phyloP scores from a whole-genome alignment of 805 yeast species.

The fission yeast (Schizosaccharomyces pombe) region DNA sequence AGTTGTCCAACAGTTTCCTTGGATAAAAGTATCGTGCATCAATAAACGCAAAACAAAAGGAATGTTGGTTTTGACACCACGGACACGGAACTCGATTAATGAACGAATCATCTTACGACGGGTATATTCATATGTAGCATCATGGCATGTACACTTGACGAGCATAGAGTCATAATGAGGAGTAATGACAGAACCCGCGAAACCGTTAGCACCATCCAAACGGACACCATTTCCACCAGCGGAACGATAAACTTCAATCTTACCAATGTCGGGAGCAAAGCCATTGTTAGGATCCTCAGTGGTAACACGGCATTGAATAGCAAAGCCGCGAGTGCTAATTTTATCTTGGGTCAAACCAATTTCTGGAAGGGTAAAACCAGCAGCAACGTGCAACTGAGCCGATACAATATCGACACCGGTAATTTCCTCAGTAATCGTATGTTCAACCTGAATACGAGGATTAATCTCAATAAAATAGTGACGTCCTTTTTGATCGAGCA shows the following conservation, averaged over 20 bases:
- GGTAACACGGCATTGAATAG: conserved; percentile 96
- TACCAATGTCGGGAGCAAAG: conserved; percentile 97
- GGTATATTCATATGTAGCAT: conserved; percentile 86
- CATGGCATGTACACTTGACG: conserved; percentile 94
- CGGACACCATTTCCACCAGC: conserved; percentile 99
- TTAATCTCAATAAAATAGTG: conserved; percentile 95
- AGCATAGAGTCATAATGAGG: conserved; percentile 97
- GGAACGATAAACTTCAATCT: conserved; percentile 89
- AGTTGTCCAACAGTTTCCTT: conserved; percentile 90
- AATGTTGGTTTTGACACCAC: conserved; percentile 97
- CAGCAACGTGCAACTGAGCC: conserved; percentile 96
- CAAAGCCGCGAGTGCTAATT: conserved; percentile 89
- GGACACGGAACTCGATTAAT: conserved; percentile 85
- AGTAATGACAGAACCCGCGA: conserved; percentile 85
- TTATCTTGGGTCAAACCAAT: conserved; percentile 83
- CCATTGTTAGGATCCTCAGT: conserved; percentile 93
- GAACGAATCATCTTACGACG: conserved; percentile 96
- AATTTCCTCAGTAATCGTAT: conserved; percentile 94
- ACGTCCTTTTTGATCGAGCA: conserved; percentile 79
- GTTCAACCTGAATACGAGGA: conserved; percentile 95
- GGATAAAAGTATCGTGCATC: conserved; percentile 69
- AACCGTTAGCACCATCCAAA: conserved; percentile 95
- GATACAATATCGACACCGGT: conserved; percentile 96
- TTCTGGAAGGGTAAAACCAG: conserved; percentile 84
- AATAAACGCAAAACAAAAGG: conserved; percentile 81